Percentiles rank a stretch among this genome's conserved stretches.
Conservation (phyloP, 1,284 basidiomycete genomes). For the Schizophyllum amplum region DNA sequence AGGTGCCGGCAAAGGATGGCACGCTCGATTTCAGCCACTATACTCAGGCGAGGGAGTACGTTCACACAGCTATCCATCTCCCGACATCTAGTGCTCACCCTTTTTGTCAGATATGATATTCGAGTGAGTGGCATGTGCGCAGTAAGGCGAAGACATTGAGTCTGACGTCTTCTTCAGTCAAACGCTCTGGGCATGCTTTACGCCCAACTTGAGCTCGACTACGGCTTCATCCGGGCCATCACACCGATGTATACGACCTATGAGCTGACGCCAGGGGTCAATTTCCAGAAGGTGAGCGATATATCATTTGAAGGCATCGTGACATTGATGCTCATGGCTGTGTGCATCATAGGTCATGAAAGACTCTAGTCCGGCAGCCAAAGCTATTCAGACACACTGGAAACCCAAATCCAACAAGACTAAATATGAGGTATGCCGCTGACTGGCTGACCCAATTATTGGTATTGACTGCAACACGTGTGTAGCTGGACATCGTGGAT, state of each 20-base stretch:
- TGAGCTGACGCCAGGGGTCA: constrained; percentile 24
- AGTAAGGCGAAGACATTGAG: too few relatives aligned
- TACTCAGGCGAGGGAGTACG: constrained; percentile 30
- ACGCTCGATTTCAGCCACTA: constrained; percentile 37
- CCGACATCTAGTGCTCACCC: neutral
- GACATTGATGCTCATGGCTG: too few relatives aligned
- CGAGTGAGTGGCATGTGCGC: constrained; percentile 27
- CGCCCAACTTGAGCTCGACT: constrained; percentile 42
- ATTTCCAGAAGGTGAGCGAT: constrained; percentile 19
- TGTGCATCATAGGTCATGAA: constrained; percentile 15
- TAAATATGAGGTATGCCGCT: constrained; percentile 20
- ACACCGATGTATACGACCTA: constrained; percentile 40
- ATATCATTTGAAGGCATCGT: too few relatives aligned
- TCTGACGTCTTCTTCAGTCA: constrained; percentile 21
- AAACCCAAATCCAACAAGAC: constrained; percentile 12
- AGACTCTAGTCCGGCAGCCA: constrained; percentile 26
- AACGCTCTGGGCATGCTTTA: constrained; percentile 39
- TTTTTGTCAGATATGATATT: constrained; percentile 28
- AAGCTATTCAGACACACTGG: constrained; percentile 30
- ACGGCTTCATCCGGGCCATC: constrained; percentile 33
- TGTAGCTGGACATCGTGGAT: constrained; percentile 30
- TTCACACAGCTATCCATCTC: constrained; percentile 9
- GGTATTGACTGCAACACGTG: too few relatives aligned
- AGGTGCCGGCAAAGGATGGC: constrained; percentile 27
- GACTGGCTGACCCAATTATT: too few relatives aligned